Percentiles rank a stretch among this genome's conserved stretches.
These are phyloP conservation scores for Corymbia maculata DNA, from an alignment of 345 rosid genomes.

Conservation along the genomic window DNA sequence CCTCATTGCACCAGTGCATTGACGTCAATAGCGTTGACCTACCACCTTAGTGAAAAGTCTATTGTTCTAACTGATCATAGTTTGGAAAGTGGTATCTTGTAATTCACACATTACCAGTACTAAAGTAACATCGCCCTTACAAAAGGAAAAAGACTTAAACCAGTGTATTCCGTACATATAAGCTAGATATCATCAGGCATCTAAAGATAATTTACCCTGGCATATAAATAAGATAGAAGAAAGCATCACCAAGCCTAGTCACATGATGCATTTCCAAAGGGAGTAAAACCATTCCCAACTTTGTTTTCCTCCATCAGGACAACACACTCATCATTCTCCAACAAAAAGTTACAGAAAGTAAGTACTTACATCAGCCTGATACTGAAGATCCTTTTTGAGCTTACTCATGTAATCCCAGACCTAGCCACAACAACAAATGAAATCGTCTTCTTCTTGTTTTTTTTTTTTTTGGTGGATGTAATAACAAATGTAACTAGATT, in stretches of 20 bases:
- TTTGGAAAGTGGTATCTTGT: background rate
- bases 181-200: background rate
- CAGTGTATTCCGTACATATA: background rate
- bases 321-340: background rate
- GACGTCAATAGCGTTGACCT: background rate
- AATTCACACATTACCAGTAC: background rate
- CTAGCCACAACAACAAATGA: conserved; percentile 17
- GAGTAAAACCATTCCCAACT: background rate
- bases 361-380: conserved; percentile 86
- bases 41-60: background rate
- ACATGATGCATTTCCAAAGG: background rate
- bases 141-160: background rate
- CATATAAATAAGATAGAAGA: background rate
- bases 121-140: background rate
- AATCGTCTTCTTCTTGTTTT: background rate
- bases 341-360: background rate
- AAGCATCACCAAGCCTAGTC: background rate
- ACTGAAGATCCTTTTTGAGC: conserved; percentile 96
- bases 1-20: background rate
- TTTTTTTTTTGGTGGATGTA: background rate
- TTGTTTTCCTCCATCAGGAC: background rate
- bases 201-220: background rate
- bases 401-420: conserved; percentile 98
- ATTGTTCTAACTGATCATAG: background rate
- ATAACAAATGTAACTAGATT: background rate